Evolutionary conservation across 768 basidiomycete species (phyloP).

Genomic region (Leccinum longicurvipes): DNA sequence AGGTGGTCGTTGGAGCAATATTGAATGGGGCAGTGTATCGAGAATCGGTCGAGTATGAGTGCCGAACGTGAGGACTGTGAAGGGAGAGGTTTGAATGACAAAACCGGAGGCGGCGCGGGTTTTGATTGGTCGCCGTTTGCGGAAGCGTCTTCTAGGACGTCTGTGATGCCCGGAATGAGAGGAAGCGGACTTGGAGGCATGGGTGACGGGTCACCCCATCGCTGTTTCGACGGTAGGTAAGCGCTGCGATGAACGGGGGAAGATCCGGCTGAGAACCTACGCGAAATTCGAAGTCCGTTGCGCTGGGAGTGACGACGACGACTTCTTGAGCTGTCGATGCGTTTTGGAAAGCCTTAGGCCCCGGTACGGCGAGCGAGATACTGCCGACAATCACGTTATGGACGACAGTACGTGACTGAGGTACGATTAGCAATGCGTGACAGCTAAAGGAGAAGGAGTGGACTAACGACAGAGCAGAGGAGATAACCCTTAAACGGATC

Average conservation of each 20-base stretch:
- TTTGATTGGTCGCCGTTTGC: constrained; percentile 4
- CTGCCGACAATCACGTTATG: constrained; percentile 75
- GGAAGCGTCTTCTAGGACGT: constrained; percentile 9
- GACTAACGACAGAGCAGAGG: constrained; percentile 70
- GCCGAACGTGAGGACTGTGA: constrained; percentile 71
- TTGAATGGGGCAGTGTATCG: constrained; percentile 56
- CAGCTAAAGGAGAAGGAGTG: not conserved
- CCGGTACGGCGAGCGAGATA: constrained; percentile 73
- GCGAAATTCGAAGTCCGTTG: constrained; percentile 50
- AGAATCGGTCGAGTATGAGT: constrained; percentile 80
- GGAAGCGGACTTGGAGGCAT: constrained; percentile 51
- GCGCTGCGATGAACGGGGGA: constrained; percentile 2
- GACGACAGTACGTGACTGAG: constrained; percentile 60
- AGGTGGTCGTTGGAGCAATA: constrained; percentile 76
- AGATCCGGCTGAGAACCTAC: constrained; percentile 33
- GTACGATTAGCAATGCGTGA: constrained; percentile 3
- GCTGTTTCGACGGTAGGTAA: constrained; percentile 35
- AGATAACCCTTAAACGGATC: constrained; percentile 74
- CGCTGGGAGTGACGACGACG: constrained; percentile 62
- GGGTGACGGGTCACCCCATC: constrained; percentile 68
- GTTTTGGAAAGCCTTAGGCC: constrained; percentile 73
- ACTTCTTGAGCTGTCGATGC: constrained; percentile 83
- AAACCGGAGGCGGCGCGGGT: constrained; percentile 19
- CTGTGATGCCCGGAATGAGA: constrained; percentile 19
- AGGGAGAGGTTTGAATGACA: constrained; percentile 62